A percentile compares a stretch with the other conserved stretches of the same genome.
Conservation (phyloP, 257 asterid genomes). For the Scutellaria minor region DNA sequence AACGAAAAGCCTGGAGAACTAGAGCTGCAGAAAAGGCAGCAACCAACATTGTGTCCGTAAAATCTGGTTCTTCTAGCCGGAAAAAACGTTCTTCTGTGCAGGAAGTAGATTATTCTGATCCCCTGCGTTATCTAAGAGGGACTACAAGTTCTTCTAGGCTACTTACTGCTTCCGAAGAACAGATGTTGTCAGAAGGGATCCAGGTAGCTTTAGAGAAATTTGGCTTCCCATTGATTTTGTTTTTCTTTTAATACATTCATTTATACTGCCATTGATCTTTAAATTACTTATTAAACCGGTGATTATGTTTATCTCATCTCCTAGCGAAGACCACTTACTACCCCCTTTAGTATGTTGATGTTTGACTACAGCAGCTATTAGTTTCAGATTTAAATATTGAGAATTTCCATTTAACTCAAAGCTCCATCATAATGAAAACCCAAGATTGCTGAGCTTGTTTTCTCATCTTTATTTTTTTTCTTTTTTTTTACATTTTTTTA, state of each 20-base stretch:
- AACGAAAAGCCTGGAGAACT: constrained; percentile 74
- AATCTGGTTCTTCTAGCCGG: constrained; percentile 68
- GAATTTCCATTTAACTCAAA: constrained; percentile 11
- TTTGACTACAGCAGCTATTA: too few species aligned
- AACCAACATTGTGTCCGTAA: constrained; percentile 65
- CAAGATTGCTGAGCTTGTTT: background rate
- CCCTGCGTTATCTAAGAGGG: constrained; percentile 82
- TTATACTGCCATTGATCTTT: constrained; percentile 5
- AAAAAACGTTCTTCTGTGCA: constrained; percentile 71
- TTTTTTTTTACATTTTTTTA: background rate
- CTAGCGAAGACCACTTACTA: too few species aligned
- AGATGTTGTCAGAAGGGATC: constrained; percentile 74
- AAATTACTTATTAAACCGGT: constrained; percentile 4
- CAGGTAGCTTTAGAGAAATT: constrained; percentile 56
- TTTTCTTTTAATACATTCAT: constrained; percentile 11
- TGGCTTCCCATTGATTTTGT: constrained; percentile 6
- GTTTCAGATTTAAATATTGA: background rate
- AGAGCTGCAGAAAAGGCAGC: constrained; percentile 82
- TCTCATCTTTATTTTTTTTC: background rate
- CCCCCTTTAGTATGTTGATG: too few species aligned
- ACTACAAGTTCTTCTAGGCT: constrained; percentile 71
- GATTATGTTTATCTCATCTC: too few species aligned
- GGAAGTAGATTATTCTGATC: constrained; percentile 80
- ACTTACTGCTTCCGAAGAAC: constrained; percentile 87
- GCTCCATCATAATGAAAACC: constrained; percentile 16